Conservation (phyloP, 2,329 filamentous ascomycete species). For the Fusarium luffae region DNA sequence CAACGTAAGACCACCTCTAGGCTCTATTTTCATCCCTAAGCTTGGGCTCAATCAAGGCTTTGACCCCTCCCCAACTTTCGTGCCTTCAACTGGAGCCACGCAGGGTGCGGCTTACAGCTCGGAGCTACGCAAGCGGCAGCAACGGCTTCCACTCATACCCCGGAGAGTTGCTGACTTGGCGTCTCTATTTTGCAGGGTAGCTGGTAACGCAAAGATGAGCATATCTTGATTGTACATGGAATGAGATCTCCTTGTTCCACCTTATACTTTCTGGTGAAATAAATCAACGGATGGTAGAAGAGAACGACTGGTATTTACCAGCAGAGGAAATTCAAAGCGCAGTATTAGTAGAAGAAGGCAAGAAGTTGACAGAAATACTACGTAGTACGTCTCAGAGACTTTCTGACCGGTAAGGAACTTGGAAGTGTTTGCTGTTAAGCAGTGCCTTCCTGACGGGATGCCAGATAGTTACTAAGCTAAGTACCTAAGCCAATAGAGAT, state of each 20-base stretch:
- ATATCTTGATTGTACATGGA: not conserved
- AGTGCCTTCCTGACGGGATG: not conserved
- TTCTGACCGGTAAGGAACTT: not conserved
- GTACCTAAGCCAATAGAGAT: too few species aligned
- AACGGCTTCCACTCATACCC: slow-evolving; percentile 19
- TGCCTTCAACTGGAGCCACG: slow-evolving; percentile 7
- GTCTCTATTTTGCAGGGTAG: not conserved
- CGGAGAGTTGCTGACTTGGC: slow-evolving; percentile 9
- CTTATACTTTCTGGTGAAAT: not conserved
- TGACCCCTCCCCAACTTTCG: not conserved
- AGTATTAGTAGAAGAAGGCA: not conserved
- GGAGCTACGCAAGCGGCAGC: not conserved
- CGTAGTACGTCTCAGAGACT: not conserved
- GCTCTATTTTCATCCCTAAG: not conserved
- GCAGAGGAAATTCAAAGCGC: not conserved
- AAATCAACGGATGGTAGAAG: not conserved
- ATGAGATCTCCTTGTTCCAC: not conserved
- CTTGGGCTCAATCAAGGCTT: not conserved
- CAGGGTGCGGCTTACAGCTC: slow-evolving; percentile 8
- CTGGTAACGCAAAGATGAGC: not conserved
- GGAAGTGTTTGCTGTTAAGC: not conserved
- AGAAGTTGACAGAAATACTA: not conserved
- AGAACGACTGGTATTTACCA: not conserved
- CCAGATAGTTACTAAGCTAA: not conserved
- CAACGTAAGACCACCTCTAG: not conserved